phyloP scores from a whole-genome alignment of 768 basidiomycete genomes.

The Psilocybe cyanescens region DNA sequence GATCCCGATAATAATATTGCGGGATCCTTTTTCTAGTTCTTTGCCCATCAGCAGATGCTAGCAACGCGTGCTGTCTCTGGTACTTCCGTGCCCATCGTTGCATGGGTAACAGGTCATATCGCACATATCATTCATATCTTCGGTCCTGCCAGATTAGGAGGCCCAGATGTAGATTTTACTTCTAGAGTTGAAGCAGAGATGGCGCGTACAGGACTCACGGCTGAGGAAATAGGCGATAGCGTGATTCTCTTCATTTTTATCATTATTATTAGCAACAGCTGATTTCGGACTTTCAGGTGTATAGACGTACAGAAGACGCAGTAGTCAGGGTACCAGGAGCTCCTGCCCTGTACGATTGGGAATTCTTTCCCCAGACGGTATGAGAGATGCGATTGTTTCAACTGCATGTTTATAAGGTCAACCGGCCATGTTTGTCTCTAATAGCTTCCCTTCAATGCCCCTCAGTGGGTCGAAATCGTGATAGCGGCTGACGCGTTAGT shows the following conservation, averaged over 20 bases:
- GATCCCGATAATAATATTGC: not conserved
- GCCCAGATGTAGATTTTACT: too few relatives aligned
- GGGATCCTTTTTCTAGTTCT: not conserved
- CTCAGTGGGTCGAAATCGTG: not conserved
- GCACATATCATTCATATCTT: not conserved
- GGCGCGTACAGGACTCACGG: not conserved
- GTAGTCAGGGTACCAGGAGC: not conserved
- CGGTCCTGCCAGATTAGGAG: not conserved
- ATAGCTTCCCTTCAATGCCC: conserved; percentile 1
- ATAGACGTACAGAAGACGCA: not conserved
- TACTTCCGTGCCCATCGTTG: not conserved
- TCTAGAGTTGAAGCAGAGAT: too few relatives aligned
- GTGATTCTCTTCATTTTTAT: not conserved
- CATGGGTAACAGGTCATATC: not conserved
- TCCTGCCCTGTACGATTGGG: conserved; percentile 18
- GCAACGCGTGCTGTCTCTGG: not conserved
- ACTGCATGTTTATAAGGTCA: not conserved
- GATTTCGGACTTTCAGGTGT: not conserved
- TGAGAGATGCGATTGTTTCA: not conserved
- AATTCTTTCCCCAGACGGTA: conserved; percentile 19
- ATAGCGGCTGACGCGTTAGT: conserved; percentile 4
- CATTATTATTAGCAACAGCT: not conserved
- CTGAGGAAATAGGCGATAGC: not conserved
- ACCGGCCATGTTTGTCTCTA: not conserved
- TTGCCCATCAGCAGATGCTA: not conserved